Evolutionary conservation across 2,329 filamentous ascomycete genomes (phyloP), one percentile per base, ranked within the genome.

Genomic region (Pestalotiopsis sp.): DNA sequence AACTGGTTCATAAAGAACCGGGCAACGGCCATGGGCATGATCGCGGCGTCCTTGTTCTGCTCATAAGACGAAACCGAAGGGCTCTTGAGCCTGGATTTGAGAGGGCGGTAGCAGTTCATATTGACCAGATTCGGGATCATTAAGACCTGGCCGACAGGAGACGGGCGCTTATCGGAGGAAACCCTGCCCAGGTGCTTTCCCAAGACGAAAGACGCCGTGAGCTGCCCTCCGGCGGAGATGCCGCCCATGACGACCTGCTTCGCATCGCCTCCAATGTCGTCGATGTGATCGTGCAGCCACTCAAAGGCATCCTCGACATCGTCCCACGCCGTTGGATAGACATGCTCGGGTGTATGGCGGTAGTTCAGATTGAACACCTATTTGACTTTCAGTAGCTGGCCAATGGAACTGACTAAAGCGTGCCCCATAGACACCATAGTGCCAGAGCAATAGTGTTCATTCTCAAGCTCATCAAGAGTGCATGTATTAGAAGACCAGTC

Each of bases 271-370:
- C 79, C 79, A 4, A 86, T 70, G 0, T 74, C 67, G 0, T 74
- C 71, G 0, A 83, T 80, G 68, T 86, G 77, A 14, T 77, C 76
- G 64, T 88, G 83, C 0, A 87, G 74, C 88, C 88, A 91, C 20
- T 81, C 77, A 39, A 88, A 85, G 0, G 84, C 82, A 60, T 90
- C 88, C 68, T 87, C 83, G 0, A 80, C 75, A 61, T 91, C 88
- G 58, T 85, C 69, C 83, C 84, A 88, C 0, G 83, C 81, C 0
- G 81, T 84, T 0, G 88, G 88, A 68, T 85, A 90, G 0, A 69
- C 72, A 70, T 82, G 77, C 65, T 89, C 84, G 0, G 88, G 88
- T 0, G 87, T 87, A 72, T 90, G 87, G 0, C 88, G 84, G 73
- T 90, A 90, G 71, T 88, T 87, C 13, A 89, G 78, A 57, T 88